Evolutionary conservation across 2,329 filamentous ascomycete species (phyloP).

Genomic region (Phyllosticta citribraziliensis): DNA sequence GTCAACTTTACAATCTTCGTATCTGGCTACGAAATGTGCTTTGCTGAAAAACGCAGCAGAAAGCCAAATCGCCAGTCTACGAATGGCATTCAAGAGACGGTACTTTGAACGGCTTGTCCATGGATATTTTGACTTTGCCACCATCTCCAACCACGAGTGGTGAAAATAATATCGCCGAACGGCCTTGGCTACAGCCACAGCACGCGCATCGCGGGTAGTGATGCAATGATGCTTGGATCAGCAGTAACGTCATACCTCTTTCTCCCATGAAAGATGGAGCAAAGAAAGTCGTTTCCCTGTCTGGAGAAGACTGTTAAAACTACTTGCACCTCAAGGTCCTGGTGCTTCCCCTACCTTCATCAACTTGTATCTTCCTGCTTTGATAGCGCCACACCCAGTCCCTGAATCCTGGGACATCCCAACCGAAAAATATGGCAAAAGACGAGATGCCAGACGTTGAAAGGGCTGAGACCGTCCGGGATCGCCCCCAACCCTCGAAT

Average conservation of each 20-base stretch:
- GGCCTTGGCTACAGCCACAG: not conserved
- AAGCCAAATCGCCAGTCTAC: not conserved
- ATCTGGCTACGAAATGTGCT: not conserved
- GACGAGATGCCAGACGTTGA: not conserved
- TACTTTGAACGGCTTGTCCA: not conserved
- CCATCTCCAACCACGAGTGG: not conserved
- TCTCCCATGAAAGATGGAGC: not conserved
- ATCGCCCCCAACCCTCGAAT: not conserved
- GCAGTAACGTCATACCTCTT: not conserved
- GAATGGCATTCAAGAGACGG: not conserved
- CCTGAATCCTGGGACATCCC: not conserved
- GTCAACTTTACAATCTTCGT: not conserved
- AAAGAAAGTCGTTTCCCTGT: not conserved
- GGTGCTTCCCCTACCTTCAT: not conserved
- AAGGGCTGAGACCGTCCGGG: not conserved
- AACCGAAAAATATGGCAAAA: not conserved
- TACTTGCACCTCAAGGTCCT: not conserved
- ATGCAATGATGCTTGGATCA: not conserved
- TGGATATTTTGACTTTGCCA: not conserved
- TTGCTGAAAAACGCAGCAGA: not conserved
- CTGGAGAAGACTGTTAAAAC: not conserved
- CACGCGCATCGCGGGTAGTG: not conserved
- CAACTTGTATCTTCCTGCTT: not conserved
- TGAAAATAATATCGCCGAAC: not conserved
- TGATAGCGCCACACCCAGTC: not conserved